phyloP scores from a whole-genome alignment of 208 protist genomes.

The Trypanosoma platydactyli region DNA sequence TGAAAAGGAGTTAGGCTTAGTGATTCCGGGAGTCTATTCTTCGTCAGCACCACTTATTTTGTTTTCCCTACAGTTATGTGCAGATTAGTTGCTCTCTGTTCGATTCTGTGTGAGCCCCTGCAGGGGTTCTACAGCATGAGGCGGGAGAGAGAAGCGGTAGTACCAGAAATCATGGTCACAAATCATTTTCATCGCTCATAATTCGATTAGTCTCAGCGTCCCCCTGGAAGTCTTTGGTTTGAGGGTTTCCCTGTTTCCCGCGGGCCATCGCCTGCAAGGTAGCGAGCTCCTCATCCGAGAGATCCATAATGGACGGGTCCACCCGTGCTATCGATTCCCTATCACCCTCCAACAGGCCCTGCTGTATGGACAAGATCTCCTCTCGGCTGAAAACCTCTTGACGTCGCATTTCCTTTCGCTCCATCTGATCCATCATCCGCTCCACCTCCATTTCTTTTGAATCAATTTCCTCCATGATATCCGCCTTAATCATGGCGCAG shows the following conservation, averaged over 20 bases:
- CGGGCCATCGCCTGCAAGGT: slow-evolving; percentile 34
- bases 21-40: too few relatives aligned
- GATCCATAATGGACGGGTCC: slow-evolving; percentile 52
- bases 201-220: background rate
- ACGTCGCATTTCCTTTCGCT: slow-evolving; percentile 39
- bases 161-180: background rate
- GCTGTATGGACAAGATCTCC: slow-evolving; percentile 58
- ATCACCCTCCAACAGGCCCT: slow-evolving; percentile 47
- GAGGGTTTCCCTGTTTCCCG: background rate
- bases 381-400: slow-evolving; percentile 66
- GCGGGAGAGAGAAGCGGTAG: background rate
- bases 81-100: too few relatives aligned
- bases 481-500: slow-evolving; percentile 26
- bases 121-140: too few relatives aligned
- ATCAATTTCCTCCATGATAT: slow-evolving; percentile 41
- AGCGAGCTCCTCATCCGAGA: slow-evolving; percentile 63
- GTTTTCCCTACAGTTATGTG: too few relatives aligned
- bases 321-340: slow-evolving; percentile 42
- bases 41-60: too few relatives aligned
- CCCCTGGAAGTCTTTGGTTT: background rate
- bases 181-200: background rate
- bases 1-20: too few relatives aligned
- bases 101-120: too few relatives aligned
- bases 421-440: slow-evolving; percentile 67
- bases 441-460: slow-evolving; percentile 68